These are phyloP conservation scores for Mallotus nudiflorus DNA, from an alignment of 345 rosid genomes.

Conservation along the genomic window DNA sequence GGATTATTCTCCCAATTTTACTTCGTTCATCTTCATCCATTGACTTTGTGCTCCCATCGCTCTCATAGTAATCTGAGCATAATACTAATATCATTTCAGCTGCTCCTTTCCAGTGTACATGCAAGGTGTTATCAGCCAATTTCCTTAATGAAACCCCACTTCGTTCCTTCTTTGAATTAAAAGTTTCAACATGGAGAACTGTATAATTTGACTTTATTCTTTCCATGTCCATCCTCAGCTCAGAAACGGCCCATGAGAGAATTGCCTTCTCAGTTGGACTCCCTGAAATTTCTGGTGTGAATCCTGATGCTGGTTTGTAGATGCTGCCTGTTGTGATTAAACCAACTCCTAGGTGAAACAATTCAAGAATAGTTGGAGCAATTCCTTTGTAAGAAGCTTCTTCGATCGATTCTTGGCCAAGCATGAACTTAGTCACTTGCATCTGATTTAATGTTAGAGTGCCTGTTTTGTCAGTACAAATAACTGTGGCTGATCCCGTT, in stretches of 20 bases:
- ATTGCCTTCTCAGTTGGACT: constrained; percentile 39
- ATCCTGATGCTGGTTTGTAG: constrained; percentile 20
- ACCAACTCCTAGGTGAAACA: constrained; percentile 30
- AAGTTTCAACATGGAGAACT: constrained; percentile 32
- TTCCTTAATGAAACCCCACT: constrained; percentile 29
- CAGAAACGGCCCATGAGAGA: constrained; percentile 32
- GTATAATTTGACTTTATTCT: constrained; percentile 6
- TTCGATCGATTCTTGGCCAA: constrained; percentile 25
- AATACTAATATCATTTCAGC: constrained; percentile 30
- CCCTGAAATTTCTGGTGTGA: constrained; percentile 25
- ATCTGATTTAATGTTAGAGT: constrained; percentile 32
- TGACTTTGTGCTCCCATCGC: constrained; percentile 15
- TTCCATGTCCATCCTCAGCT: constrained; percentile 23
- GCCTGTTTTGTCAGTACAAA: constrained; percentile 38
- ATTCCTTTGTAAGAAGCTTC: constrained; percentile 7
- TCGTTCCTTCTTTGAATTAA: constrained; percentile 36
- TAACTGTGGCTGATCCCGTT: constrained; percentile 36
- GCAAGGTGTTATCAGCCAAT: constrained; percentile 18
- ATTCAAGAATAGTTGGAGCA: constrained; percentile 12
- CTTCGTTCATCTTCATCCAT: constrained; percentile 17
- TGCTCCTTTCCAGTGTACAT: constrained; percentile 37
- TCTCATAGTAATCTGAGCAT: constrained; percentile 25
- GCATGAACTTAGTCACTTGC: constrained; percentile 30
- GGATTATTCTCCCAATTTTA: constrained; percentile 20
- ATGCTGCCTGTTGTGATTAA: constrained; percentile 33